phyloP scores from a whole-genome alignment of 2,329 filamentous ascomycete genomes.

The Claviceps monticola region DNA sequence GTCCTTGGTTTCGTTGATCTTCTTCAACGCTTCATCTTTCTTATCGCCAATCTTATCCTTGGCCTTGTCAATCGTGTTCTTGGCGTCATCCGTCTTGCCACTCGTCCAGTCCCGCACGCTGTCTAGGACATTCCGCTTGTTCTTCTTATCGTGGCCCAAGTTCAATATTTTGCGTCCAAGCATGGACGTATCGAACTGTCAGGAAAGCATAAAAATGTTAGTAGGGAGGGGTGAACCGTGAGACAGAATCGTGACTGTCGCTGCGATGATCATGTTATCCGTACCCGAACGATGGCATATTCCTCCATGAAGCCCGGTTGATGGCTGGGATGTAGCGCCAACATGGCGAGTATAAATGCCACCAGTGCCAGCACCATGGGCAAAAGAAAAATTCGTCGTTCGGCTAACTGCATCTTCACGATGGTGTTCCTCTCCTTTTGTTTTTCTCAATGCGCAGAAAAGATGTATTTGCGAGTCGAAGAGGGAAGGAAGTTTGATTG shows the following conservation, averaged over 20 bases:
- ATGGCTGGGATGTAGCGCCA: constrained; percentile 27
- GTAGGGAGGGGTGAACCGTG: not conserved
- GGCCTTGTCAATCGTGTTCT: constrained; percentile 25
- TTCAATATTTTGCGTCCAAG: constrained; percentile 22
- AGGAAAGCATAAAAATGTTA: not conserved
- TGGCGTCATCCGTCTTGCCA: constrained; percentile 20
- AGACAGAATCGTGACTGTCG: not conserved
- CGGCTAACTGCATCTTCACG: constrained; percentile 3
- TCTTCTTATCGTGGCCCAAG: constrained; percentile 12
- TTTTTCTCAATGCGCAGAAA: not conserved
- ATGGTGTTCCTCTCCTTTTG: not conserved
- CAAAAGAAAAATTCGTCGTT: constrained; percentile 17
- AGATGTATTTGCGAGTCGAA: not conserved
- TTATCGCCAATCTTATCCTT: constrained; percentile 26
- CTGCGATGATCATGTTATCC: constrained; percentile 3
- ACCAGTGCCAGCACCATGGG: constrained; percentile 24
- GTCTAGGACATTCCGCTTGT: constrained; percentile 15
- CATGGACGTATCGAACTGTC: constrained; percentile 25
- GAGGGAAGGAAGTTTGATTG: not conserved
- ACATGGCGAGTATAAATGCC: constrained; percentile 24
- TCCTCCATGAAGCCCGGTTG: constrained; percentile 29
- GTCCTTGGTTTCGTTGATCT: constrained; percentile 26
- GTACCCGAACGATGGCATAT: constrained; percentile 26
- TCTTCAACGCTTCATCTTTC: constrained; percentile 22
- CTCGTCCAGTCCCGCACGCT: constrained; percentile 17